Evolutionary conservation across 202 grass and related monocot genomes (phyloP).

Genomic region (Musa balbisiana): DNA sequence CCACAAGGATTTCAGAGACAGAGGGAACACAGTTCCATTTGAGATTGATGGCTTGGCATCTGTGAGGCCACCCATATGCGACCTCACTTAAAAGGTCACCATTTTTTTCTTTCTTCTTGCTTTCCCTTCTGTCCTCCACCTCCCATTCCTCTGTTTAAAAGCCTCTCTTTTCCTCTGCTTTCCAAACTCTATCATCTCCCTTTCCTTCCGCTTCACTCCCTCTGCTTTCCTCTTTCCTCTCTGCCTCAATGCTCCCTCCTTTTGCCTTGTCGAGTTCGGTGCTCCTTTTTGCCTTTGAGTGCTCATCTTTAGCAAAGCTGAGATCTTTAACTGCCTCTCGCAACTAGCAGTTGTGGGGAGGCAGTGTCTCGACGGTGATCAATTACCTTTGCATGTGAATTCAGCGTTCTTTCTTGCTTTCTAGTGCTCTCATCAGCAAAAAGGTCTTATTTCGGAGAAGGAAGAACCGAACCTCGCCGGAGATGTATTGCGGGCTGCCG

Average conservation of each 20-base stretch:
- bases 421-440: background rate
- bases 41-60: constrained; percentile 9
- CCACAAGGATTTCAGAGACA: background rate
- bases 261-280: background rate
- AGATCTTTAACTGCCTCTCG: background rate
- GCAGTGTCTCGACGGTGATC: background rate
- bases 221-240: background rate
- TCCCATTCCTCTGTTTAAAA: constrained; percentile 27
- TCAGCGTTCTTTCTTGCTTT: background rate
- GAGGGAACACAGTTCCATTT: constrained; percentile 3
- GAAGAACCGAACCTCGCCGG: background rate
- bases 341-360: no score
- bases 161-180: constrained; percentile 18
- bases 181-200: background rate
- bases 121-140: constrained; percentile 14
- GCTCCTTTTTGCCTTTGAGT: background rate
- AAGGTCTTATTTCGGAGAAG: background rate
- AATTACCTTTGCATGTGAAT: constrained; percentile 12
- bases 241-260: background rate
- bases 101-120: constrained; percentile 23
- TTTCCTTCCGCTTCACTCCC: background rate
- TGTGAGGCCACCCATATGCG: constrained; percentile 19
- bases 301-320: background rate
- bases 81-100: constrained; percentile 12
- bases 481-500: background rate